These are phyloP conservation scores for Colletotrichum incanum DNA, from an alignment of 2,329 filamentous ascomycete species.

Conservation along the genomic window DNA sequence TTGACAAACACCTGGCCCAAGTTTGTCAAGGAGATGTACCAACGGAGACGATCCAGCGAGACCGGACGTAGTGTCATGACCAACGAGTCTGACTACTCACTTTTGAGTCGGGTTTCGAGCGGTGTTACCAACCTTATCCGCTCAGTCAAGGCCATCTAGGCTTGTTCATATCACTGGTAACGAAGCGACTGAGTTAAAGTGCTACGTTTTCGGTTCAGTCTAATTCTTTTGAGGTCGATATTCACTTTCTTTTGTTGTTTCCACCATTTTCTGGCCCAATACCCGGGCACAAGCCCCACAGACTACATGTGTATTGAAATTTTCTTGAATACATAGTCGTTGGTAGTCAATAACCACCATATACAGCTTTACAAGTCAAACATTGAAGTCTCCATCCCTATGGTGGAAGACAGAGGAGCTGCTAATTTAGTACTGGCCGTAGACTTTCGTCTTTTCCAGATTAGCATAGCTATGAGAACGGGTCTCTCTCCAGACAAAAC, in stretches of 20 bases:
- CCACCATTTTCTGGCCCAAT: not conserved
- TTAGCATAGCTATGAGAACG: no score
- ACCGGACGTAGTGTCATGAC: constrained; percentile 44
- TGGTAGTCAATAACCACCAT: not conserved
- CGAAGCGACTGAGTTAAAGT: not conserved
- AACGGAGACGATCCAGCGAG: constrained; percentile 45
- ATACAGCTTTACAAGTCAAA: no score
- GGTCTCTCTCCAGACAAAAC: not conserved
- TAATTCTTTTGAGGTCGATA: no score
- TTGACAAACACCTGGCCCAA: constrained; percentile 79
- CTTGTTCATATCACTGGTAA: not conserved
- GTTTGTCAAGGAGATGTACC: constrained; percentile 60
- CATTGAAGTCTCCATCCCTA: not conserved
- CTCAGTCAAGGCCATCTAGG: not conserved
- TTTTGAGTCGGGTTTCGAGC: constrained; percentile 44
- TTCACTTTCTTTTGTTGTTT: not conserved
- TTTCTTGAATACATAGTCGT: not conserved
- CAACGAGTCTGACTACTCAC: constrained; percentile 39
- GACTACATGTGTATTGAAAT: not conserved
- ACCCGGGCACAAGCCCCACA: not conserved
- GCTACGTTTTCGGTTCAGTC: not conserved
- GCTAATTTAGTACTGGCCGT: no score
- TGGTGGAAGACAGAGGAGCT: not conserved
- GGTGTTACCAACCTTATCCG: constrained; percentile 14
- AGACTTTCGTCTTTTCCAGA: no score